Evolutionary conservation across 305 asterid genomes (phyloP).

Genomic region (Fraxinus latifolia): DNA sequence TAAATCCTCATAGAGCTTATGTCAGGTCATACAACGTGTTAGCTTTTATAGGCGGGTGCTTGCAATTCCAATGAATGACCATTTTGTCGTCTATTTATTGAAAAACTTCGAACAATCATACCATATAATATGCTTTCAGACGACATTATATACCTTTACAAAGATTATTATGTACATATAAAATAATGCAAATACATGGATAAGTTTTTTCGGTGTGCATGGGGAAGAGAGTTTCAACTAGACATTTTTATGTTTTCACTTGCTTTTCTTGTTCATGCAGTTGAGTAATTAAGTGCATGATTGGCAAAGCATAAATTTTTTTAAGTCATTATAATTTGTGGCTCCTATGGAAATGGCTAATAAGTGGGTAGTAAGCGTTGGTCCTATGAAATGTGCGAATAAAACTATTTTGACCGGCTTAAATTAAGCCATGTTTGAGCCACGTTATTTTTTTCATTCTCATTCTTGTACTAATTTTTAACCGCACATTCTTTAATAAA

Average conservation of each 20-base stretch:
- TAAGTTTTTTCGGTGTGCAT: background rate
- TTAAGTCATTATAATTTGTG: background rate
- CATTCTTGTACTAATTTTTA: too few species aligned
- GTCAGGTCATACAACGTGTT: background rate
- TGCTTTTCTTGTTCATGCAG: background rate
- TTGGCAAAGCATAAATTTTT: background rate
- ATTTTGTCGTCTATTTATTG: background rate
- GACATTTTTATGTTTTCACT: background rate
- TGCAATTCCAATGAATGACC: background rate
- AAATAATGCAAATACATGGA: background rate
- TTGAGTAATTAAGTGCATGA: background rate
- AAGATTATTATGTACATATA: background rate
- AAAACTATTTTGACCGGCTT: background rate
- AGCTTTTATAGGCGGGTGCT: background rate
- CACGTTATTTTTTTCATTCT: too few species aligned
- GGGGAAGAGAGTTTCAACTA: background rate
- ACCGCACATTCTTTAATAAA: too few species aligned
- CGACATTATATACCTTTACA: background rate
- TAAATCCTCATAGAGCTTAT: background rate
- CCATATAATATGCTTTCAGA: background rate
- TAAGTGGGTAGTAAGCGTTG: background rate
- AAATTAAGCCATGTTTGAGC: background rate
- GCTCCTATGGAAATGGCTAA: background rate
- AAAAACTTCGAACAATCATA: background rate
- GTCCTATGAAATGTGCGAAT: background rate